Evolutionary conservation across 2,329 filamentous ascomycete species (phyloP), one percentile per base, ranked within the genome.

Genomic region (Mycosphaerella sp.): DNA sequence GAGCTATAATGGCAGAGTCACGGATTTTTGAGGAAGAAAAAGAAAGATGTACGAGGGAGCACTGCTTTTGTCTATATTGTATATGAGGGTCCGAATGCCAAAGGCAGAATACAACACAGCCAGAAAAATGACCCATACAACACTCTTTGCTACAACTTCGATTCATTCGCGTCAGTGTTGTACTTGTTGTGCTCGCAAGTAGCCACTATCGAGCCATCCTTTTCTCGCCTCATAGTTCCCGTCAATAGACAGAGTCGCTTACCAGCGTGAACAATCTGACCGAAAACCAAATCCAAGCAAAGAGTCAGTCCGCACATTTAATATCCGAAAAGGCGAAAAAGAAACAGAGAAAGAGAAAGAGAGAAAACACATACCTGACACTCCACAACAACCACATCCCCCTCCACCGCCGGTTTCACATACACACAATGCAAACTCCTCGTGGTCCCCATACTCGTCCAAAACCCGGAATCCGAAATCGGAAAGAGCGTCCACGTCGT

Each of bases 1-100:
- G 86, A 96, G 89, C 68, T 98, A 87, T 70, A 96, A 96, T 70
- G 93, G 93, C 41, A 77, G 91, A 57, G 90, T 94, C 49, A 97
- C 91, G 18, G 93, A 98, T 71, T 98, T 98, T 55, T 81, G 64
- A 73, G 44, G 10, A 16, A 14, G 21, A 6, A 21, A n/a, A 25
- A 40, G 37, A 41, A 35, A 46, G 14, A 45, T 32, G 36, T 3
- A 39, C 2, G 12, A 34, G 30, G 13, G 35, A 8, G 30, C n/a
- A n/a, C n/a, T n/a, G 10, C 27, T 47, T 47, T 21, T 34, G 12
- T 47, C 47, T 51, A 43, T 21, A 44, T 21, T 43, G 28, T 14
- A 49, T 34, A 28, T 12, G 18, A 13, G 17, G 12, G 10, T 14
- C n/a, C n/a, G n/a, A 41, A 28, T 34, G 8, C 30, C 44, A 35